Percentiles rank a stretch among this genome's conserved stretches.
Evolutionary conservation across 306 rosid species (phyloP).

Genomic region (Medicago ruthenica): DNA sequence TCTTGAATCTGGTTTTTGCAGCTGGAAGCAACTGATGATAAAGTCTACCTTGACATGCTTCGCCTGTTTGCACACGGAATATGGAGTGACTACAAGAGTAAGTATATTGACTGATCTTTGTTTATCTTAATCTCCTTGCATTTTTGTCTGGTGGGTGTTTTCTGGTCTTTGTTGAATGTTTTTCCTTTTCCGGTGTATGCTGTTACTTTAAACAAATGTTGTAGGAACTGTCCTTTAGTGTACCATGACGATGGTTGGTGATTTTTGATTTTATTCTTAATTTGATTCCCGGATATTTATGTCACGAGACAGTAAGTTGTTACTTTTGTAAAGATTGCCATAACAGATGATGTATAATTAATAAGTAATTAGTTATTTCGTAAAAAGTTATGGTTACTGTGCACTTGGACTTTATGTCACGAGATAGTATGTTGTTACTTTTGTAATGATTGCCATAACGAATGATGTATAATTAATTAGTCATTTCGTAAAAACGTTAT

Average conservation of each 20-base stretch:
- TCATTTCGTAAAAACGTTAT: too few relatives aligned
- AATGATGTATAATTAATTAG: background rate
- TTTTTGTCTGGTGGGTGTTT: background rate
- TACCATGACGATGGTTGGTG: background rate
- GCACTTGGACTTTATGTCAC: background rate
- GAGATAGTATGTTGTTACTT: slow-evolving; percentile 12
- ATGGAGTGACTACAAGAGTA: slow-evolving; percentile 94
- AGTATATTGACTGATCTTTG: slow-evolving; percentile 35
- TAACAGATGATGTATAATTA: background rate
- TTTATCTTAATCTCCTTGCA: background rate
- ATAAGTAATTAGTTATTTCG: background rate
- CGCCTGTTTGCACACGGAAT: slow-evolving; percentile 90
- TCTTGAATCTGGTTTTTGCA: slow-evolving; percentile 47
- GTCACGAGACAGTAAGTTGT: slow-evolving; percentile 7
- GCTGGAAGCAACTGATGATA: slow-evolving; percentile 74
- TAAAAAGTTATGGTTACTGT: background rate
- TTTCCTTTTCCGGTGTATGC: background rate
- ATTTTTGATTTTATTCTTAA: slow-evolving; percentile 10
- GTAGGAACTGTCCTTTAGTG: background rate
- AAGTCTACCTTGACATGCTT: slow-evolving; percentile 75
- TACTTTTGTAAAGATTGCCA: background rate
- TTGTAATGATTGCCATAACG: background rate
- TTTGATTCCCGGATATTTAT: background rate
- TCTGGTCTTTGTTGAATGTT: background rate
- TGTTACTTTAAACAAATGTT: background rate